Percentiles rank a stretch among this genome's conserved stretches.
Evolutionary conservation across 805 yeast species (phyloP).

Genomic region (Starmerella sirachaensis): DNA sequence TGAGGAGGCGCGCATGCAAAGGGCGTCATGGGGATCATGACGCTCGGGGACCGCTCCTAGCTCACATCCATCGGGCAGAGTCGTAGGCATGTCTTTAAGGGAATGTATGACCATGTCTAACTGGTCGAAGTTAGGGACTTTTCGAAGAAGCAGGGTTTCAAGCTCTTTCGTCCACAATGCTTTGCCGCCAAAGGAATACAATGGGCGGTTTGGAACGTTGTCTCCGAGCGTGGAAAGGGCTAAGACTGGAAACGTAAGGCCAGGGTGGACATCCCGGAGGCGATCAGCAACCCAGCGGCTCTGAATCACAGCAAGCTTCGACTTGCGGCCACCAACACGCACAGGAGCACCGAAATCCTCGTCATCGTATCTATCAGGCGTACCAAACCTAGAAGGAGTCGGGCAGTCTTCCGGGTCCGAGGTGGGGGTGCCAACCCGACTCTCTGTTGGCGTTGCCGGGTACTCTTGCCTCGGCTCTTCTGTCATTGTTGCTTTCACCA

Average conservation of each 20-base stretch:
- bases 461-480: too few species aligned
- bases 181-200: slow-evolving; percentile 93
- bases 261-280: slow-evolving; percentile 51
- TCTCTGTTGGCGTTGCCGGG: slow-evolving; percentile 14
- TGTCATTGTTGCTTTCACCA: too few species aligned
- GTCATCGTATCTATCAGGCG: slow-evolving; percentile 24
- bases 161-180: slow-evolving; percentile 93
- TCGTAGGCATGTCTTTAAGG: slow-evolving; percentile 82
- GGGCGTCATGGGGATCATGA: slow-evolving; percentile 89
- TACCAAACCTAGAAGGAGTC: slow-evolving; percentile 17
- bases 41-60: slow-evolving; percentile 77
- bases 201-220: slow-evolving; percentile 68
- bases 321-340: slow-evolving; percentile 73
- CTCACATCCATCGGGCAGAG: slow-evolving; percentile 78
- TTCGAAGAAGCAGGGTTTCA: slow-evolving; percentile 56
- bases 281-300: slow-evolving; percentile 55
- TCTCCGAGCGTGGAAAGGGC: slow-evolving; percentile 86
- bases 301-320: slow-evolving; percentile 78
- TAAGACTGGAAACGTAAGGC: slow-evolving; percentile 57
- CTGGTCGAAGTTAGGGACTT: slow-evolving; percentile 51
- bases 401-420: background rate
- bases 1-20: slow-evolving; percentile 59
- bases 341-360: slow-evolving; percentile 22
- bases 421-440: slow-evolving; percentile 7
- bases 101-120: slow-evolving; percentile 89